phyloP scores from a whole-genome alignment of 106 monocot species.

The Amphibolis antarctica region DNA sequence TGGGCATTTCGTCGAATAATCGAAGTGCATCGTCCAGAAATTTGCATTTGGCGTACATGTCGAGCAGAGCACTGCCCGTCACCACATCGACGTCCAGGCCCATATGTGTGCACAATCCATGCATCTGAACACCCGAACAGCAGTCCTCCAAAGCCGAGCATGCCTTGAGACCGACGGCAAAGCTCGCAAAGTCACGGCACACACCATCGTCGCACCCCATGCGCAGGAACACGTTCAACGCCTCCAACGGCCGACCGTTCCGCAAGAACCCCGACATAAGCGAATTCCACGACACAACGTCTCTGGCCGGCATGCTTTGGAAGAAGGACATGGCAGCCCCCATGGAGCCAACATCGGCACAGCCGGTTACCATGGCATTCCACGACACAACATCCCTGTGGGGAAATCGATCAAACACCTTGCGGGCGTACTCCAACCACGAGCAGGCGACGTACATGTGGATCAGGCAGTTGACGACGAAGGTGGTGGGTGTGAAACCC shows the following conservation, averaged over 20 bases:
- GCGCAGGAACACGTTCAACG: constrained; percentile 1
- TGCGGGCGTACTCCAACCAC: constrained; percentile 8
- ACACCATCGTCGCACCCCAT: constrained; percentile 2
- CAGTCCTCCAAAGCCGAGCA: background rate
- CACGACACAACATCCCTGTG: constrained; percentile 7
- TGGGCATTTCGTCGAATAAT: constrained; percentile 47
- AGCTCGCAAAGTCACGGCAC: background rate
- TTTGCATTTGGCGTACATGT: constrained; percentile 80
- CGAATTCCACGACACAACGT: constrained; percentile 10
- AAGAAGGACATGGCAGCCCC: background rate
- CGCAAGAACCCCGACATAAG: constrained; percentile 7
- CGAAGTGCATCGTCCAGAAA: constrained; percentile 26
- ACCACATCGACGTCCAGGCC: constrained; percentile 8
- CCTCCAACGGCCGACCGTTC: background rate
- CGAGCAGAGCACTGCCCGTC: constrained; percentile 18
- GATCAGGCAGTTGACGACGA: constrained; percentile 64
- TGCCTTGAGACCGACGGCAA: background rate
- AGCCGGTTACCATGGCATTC: constrained; percentile 9
- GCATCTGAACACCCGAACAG: constrained; percentile 1
- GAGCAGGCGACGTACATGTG: constrained; percentile 51
- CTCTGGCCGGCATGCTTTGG: constrained; percentile 1
- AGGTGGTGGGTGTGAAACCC: constrained; percentile 60
- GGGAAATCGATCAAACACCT: constrained; percentile 8
- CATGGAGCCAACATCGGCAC: constrained; percentile 1
- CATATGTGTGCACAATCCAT: background rate